Conservation (phyloP, 1,139 yeast species). For the Zygosaccharomyces sapae region DNA sequence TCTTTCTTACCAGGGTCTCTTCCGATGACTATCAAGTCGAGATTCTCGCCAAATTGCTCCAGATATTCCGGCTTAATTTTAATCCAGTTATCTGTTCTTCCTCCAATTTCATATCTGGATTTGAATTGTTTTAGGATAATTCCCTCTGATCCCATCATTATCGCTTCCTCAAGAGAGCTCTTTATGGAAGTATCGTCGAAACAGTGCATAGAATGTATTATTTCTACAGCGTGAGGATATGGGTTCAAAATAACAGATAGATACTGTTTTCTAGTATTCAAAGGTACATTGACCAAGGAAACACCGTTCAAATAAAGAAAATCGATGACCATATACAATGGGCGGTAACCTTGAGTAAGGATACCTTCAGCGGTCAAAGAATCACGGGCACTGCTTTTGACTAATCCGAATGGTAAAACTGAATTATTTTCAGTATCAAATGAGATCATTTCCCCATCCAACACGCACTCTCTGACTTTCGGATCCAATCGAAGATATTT, state of each 20-base stretch:
- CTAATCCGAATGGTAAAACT: slow-evolving; percentile 73
- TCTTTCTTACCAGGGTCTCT: slow-evolving; percentile 73
- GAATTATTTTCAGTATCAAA: slow-evolving; percentile 61
- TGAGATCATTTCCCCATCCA: slow-evolving; percentile 95
- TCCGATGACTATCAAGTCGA: slow-evolving; percentile 78
- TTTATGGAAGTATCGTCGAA: slow-evolving; percentile 50
- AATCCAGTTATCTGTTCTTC: slow-evolving; percentile 63
- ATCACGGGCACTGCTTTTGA: slow-evolving; percentile 60
- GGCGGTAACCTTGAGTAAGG: slow-evolving; percentile 41
- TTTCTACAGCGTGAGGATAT: slow-evolving; percentile 49
- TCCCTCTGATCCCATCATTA: slow-evolving; percentile 73
- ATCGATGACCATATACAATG: slow-evolving; percentile 69
- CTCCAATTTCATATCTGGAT: slow-evolving; percentile 57
- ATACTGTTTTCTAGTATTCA: slow-evolving; percentile 55
- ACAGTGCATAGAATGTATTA: slow-evolving; percentile 48
- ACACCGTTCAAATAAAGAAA: slow-evolving; percentile 62
- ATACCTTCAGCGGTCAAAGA: slow-evolving; percentile 37
- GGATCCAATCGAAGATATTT: slow-evolving; percentile 46
- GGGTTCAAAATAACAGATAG: slow-evolving; percentile 48
- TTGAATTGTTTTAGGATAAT: slow-evolving; percentile 65
- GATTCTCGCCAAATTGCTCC: slow-evolving; percentile 78
- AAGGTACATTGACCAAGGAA: slow-evolving; percentile 51
- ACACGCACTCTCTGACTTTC: slow-evolving; percentile 46
- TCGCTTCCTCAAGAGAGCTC: slow-evolving; percentile 52
- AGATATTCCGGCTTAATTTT: slow-evolving; percentile 90